A percentile compares a stretch with the other conserved stretches of the same genome.
phyloP scores from a whole-genome alignment of 306 rosid species.

The Medicago ruthenica region DNA sequence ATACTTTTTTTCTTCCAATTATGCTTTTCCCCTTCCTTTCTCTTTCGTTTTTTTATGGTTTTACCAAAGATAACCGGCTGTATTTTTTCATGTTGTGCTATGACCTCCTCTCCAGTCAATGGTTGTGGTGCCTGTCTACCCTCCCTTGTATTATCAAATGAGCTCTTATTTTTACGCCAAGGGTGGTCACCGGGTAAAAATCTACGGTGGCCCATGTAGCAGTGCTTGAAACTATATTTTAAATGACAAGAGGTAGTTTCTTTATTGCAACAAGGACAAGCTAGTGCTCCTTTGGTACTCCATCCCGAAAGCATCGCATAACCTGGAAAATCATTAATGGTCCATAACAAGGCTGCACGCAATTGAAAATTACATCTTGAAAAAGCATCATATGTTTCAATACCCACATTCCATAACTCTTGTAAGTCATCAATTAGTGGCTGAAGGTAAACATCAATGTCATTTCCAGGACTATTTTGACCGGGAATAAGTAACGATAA shows the following conservation, averaged over 20 bases:
- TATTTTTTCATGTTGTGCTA: neutral
- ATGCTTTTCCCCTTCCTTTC: neutral
- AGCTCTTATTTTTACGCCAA: neutral
- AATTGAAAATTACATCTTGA: neutral
- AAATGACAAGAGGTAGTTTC: neutral
- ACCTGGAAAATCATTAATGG: too few species aligned
- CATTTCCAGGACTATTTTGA: neutral
- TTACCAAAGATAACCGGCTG: neutral
- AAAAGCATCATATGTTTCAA: neutral
- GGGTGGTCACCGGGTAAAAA: neutral
- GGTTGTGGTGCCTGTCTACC: neutral
- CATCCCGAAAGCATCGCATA: too few species aligned
- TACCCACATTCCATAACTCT: neutral
- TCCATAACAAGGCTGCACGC: neutral
- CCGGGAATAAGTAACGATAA: neutral
- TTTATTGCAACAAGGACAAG: neutral
- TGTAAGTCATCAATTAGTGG: constrained; percentile 8
- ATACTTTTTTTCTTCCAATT: constrained; percentile 22
- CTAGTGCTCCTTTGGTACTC: too few species aligned
- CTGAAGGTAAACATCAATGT: neutral
- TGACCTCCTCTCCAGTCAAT: neutral
- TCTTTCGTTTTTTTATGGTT: neutral
- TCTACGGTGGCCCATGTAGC: constrained; percentile 13
- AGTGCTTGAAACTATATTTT: neutral
- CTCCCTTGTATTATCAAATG: constrained; percentile 1